Conservation (phyloP, 1,284 basidiomycete genomes). For the Melampsora americana region DNA sequence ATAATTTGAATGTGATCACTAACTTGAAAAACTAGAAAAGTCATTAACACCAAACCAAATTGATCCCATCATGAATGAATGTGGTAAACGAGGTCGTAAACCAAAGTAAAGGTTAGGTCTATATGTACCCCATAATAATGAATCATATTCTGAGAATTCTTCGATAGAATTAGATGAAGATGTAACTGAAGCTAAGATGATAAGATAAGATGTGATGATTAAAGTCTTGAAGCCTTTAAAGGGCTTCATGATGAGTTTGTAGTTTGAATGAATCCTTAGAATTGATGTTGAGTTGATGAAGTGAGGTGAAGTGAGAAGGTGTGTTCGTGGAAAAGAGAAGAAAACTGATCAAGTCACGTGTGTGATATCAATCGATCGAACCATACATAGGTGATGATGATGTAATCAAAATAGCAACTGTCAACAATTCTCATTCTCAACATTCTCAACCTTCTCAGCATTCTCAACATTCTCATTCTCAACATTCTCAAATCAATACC, state of each 20-base stretch:
- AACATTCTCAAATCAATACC: no score
- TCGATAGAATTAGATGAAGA: not conserved
- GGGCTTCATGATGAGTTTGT: not conserved
- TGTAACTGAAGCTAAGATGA: not conserved
- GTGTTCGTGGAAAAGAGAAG: not conserved
- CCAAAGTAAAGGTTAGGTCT: conserved; percentile 91
- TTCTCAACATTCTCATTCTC: no score
- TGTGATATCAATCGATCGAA: not conserved
- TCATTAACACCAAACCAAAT: conserved; percentile 86
- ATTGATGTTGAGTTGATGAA: no score
- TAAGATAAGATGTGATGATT: not conserved
- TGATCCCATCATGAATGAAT: conserved; percentile 82
- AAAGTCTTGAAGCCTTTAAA: not conserved
- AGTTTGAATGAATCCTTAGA: not conserved
- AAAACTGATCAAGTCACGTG: no score
- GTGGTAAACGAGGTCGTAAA: conserved; percentile 73
- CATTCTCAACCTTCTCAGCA: no score
- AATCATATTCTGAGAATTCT: conserved; percentile 48
- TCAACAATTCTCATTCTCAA: not conserved
- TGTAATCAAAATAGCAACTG: no score
- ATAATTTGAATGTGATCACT: conserved; percentile 43
- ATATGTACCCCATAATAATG: conserved; percentile 84
- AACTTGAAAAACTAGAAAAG: conserved; percentile 59
- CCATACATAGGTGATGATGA: not conserved
- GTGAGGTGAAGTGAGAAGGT: not conserved